Conservation (phyloP, 352 stramenopile genomes). For the Phytopythium vexans region DNA sequence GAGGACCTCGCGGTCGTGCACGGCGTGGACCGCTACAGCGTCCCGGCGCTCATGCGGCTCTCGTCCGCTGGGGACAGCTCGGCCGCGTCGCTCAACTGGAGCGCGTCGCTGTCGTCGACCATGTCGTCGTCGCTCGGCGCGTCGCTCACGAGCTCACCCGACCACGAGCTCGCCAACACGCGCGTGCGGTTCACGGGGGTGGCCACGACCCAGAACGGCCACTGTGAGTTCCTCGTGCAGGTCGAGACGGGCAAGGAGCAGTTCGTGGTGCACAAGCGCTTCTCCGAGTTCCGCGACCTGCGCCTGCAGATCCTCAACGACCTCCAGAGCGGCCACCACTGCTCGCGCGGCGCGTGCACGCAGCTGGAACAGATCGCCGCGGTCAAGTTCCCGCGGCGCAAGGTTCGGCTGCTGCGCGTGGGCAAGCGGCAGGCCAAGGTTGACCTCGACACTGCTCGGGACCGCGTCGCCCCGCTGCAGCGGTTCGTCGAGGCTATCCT, state of each 20-base stretch:
- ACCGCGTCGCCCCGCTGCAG: constrained; percentile 41
- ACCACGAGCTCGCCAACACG: constrained; percentile 34
- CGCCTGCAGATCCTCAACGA: constrained; percentile 36
- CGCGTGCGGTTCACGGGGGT: constrained; percentile 46
- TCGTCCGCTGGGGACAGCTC: not conserved
- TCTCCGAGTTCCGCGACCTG: constrained; percentile 67
- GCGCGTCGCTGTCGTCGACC: constrained; percentile 8
- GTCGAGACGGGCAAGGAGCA: constrained; percentile 49
- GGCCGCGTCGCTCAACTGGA: constrained; percentile 11
- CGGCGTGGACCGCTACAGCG: constrained; percentile 1
- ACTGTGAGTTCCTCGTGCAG: constrained; percentile 56
- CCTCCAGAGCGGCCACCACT: constrained; percentile 18
- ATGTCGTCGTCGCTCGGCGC: constrained; percentile 9
- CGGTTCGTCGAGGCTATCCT: constrained; percentile 52
- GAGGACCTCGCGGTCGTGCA: constrained; percentile 4
- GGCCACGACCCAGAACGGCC: constrained; percentile 18
- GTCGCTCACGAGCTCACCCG: constrained; percentile 18
- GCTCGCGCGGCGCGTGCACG: constrained; percentile 38
- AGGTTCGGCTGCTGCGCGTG: constrained; percentile 21
- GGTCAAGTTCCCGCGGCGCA: constrained; percentile 57
- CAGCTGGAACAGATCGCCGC: constrained; percentile 34
- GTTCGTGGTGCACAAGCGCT: constrained; percentile 64
- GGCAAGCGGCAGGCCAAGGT: constrained; percentile 1
- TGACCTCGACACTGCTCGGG: constrained; percentile 27
- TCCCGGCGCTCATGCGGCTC: not conserved